phyloP scores from a whole-genome alignment of 2,329 filamentous ascomycete species.

The Emergomyces pasteurianus region DNA sequence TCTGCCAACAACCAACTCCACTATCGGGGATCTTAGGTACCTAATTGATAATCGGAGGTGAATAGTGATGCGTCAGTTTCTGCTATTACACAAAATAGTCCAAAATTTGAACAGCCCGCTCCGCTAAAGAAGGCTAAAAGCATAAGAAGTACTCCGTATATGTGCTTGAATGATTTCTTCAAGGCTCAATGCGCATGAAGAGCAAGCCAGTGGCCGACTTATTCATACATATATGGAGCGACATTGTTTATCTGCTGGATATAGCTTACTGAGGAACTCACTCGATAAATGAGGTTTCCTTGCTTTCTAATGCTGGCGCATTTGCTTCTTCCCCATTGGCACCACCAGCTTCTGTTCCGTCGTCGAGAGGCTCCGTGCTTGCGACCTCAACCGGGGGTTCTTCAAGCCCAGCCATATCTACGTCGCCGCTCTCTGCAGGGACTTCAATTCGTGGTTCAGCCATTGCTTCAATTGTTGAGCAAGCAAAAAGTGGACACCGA shows the following conservation, averaged over 20 bases:
- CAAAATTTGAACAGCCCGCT: neutral
- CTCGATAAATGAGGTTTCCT: slow-evolving; percentile 5
- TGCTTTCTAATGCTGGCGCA: neutral
- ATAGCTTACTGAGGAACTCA: slow-evolving; percentile 2
- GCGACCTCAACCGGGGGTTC: slow-evolving; percentile 1
- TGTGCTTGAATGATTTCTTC: neutral
- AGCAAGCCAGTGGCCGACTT: neutral
- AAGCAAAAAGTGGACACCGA: no score
- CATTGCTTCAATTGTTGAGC: neutral
- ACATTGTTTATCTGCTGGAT: no score
- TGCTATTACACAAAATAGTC: neutral
- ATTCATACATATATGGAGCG: neutral
- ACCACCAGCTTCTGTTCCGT: neutral
- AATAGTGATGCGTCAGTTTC: neutral
- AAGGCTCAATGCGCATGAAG: neutral
- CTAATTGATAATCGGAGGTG: slow-evolving; percentile 11
- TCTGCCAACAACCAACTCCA: slow-evolving; percentile 54
- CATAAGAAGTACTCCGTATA: neutral
- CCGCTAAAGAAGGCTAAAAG: neutral
- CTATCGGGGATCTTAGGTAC: slow-evolving; percentile 57
- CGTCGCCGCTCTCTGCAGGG: slow-evolving; percentile 10
- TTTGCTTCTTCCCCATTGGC: neutral
- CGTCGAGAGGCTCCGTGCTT: neutral
- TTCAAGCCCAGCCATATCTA: slow-evolving; percentile 17
- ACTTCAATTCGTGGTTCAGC: slow-evolving; percentile 8